Percentiles rank a stretch among this genome's conserved stretches.
phyloP scores from a whole-genome alignment of 768 basidiomycete genomes.

The Lanmaoa pseudosensibilis region DNA sequence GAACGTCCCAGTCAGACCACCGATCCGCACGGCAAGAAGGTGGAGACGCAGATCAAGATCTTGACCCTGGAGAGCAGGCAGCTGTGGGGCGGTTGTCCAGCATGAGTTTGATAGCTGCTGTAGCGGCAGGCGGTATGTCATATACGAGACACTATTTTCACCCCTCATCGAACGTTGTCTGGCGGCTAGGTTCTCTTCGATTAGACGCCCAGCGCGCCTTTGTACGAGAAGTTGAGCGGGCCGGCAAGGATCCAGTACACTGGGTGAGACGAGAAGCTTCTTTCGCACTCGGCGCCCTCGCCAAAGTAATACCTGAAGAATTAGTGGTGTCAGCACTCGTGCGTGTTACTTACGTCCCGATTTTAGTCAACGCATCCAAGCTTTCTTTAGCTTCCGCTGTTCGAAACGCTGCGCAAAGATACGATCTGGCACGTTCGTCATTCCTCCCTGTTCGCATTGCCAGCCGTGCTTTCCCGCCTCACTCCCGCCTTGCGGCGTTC shows the following conservation, averaged over 20 bases:
- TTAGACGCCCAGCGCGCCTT: constrained; percentile 61
- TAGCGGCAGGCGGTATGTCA: constrained; percentile 71
- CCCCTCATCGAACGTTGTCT: constrained; percentile 5
- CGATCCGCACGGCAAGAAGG: constrained; percentile 15
- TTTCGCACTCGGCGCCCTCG: constrained; percentile 84
- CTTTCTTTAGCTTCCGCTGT: constrained; percentile 68
- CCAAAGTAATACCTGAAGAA: constrained; percentile 82
- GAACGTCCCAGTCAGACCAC: constrained; percentile 17
- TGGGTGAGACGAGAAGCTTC: constrained; percentile 87
- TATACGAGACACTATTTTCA: constrained; percentile 7
- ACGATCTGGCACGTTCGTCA: constrained; percentile 81
- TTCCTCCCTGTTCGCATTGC: constrained; percentile 82
- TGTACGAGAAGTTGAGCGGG: constrained; percentile 72
- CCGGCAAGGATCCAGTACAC: constrained; percentile 61
- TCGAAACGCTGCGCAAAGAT: constrained; percentile 69
- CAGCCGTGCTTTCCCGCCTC: constrained; percentile 73
- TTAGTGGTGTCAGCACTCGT: constrained; percentile 65
- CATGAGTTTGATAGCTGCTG: constrained; percentile 90
- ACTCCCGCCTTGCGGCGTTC: constrained; percentile 53
- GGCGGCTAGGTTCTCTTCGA: constrained; percentile 49
- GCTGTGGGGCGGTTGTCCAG: constrained; percentile 84
- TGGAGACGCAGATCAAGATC: constrained; percentile 40
- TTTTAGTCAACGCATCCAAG: constrained; percentile 3
- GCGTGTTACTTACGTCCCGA: constrained; percentile 24
- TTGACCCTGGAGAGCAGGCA: constrained; percentile 61